Evolutionary conservation across 352 stramenopile genomes (phyloP).

Genomic region (Halophytophthora polymorphica): DNA sequence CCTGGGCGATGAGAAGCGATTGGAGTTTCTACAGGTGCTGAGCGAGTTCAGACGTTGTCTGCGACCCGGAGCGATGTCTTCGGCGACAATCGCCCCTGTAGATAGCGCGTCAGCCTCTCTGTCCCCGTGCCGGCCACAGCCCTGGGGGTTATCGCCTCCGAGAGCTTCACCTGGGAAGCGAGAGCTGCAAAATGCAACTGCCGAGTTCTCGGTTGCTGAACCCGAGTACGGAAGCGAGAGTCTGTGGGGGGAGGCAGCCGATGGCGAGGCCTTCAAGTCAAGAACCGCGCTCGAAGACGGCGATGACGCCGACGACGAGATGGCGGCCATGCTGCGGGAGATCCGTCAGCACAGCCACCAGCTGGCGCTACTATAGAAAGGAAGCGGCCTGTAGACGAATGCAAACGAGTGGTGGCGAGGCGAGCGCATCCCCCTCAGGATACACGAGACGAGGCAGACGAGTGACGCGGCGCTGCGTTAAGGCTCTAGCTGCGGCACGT

Average conservation of each 20-base stretch:
- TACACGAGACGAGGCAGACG: not conserved
- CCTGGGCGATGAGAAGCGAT: constrained; percentile 21
- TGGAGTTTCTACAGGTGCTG: constrained; percentile 43
- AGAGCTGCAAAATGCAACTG: too few species aligned
- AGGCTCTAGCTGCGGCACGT: too few species aligned
- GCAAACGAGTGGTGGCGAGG: not conserved
- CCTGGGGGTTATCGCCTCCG: too few species aligned
- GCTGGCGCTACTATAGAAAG: constrained; percentile 6
- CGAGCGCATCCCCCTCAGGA: not conserved
- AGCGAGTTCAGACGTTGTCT: constrained; percentile 50
- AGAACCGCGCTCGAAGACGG: constrained; percentile 2
- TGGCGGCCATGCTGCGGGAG: constrained; percentile 26
- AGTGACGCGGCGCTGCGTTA: too few species aligned
- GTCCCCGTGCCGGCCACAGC: not conserved
- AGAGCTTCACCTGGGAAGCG: too few species aligned
- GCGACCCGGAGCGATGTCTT: constrained; percentile 4
- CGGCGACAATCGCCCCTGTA: not conserved
- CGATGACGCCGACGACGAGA: constrained; percentile 18
- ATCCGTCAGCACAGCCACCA: constrained; percentile 25
- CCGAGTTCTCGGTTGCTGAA: too few species aligned
- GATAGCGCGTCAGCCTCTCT: not conserved
- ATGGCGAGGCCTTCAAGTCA: too few species aligned
- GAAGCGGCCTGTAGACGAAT: not conserved
- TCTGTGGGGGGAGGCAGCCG: too few species aligned
- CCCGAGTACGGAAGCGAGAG: too few species aligned